A percentile compares a stretch with the other conserved stretches of the same genome.
Evolutionary conservation across 2,329 filamentous ascomycete genomes (phyloP).

Genomic region (Trichoderma gracile): DNA sequence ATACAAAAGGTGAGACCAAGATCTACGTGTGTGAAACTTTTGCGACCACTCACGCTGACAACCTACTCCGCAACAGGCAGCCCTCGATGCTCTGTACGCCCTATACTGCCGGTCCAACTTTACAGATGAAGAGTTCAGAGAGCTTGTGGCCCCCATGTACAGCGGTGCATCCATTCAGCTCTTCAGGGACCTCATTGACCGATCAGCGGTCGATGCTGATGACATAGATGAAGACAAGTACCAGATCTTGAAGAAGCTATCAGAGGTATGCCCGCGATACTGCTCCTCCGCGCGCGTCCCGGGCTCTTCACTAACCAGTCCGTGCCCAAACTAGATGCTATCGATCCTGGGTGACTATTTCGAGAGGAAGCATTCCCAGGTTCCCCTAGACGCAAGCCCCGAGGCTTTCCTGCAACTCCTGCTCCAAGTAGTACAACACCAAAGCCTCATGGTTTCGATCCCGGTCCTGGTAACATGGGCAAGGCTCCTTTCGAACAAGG

Average conservation of each 20-base stretch:
- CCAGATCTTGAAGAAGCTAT: conserved; percentile 87
- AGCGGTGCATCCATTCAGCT: conserved; percentile 68
- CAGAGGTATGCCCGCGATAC: conserved; percentile 63
- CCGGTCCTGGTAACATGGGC: conserved; percentile 90
- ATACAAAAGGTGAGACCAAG: conserved; percentile 64
- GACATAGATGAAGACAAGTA: conserved; percentile 92
- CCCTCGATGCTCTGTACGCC: conserved; percentile 79
- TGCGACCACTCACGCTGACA: conserved; percentile 29
- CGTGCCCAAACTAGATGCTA: conserved; percentile 61
- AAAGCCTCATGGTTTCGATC: conserved; percentile 90
- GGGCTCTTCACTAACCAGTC: not conserved
- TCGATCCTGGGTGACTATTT: conserved; percentile 83
- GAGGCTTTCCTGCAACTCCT: conserved; percentile 77
- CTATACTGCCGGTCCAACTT: conserved; percentile 76
- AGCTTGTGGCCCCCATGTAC: conserved; percentile 79
- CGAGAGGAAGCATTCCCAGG: conserved; percentile 69
- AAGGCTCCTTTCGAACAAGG: conserved; percentile 70
- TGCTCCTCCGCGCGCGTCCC: not conserved
- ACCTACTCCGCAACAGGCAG: conserved; percentile 53
- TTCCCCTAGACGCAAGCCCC: conserved; percentile 66
- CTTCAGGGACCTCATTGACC: conserved; percentile 73
- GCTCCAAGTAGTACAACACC: conserved; percentile 74
- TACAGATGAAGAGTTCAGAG: conserved; percentile 73
- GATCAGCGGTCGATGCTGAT: conserved; percentile 75
- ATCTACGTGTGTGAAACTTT: not conserved